phyloP scores from a whole-genome alignment of 108 stramenopile species.

The Cylindrotheca closterium region DNA sequence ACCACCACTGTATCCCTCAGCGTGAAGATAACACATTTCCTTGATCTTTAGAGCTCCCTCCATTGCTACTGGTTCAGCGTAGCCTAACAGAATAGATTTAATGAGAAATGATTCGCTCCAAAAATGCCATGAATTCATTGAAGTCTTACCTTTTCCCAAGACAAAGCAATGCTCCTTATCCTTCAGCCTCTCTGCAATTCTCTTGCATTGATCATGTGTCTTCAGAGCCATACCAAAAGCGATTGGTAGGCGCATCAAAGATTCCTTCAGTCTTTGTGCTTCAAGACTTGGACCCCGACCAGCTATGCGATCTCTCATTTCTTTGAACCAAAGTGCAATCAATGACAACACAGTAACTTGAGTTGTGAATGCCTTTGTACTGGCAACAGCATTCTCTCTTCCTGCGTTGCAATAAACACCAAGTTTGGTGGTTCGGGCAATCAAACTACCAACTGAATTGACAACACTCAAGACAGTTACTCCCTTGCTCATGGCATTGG shows the following conservation, averaged over 20 bases:
- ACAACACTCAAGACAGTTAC: constrained; percentile 91
- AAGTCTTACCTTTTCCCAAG: constrained; percentile 85
- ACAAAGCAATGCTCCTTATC: constrained; percentile 96
- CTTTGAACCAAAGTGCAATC: constrained; percentile 95
- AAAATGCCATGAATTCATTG: not conserved
- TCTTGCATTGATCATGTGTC: constrained; percentile 79
- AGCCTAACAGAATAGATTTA: constrained; percentile 37
- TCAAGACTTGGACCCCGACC: constrained; percentile 60
- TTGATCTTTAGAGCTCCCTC: constrained; percentile 99
- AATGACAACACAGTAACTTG: constrained; percentile 98
- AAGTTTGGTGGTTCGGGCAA: constrained; percentile 94
- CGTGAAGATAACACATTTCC: constrained; percentile 99
- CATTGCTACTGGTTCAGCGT: constrained; percentile 92
- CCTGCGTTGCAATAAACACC: constrained; percentile 99
- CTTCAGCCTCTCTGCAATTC: constrained; percentile 75
- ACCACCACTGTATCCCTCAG: constrained; percentile 98
- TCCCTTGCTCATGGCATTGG: constrained; percentile 79
- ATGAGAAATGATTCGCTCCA: not conserved
- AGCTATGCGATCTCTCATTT: constrained; percentile 68
- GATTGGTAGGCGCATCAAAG: constrained; percentile 96
- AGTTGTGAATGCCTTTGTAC: constrained; percentile 99
- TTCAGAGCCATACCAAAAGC: constrained; percentile 97
- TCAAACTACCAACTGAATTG: constrained; percentile 96
- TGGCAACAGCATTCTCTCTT: constrained; percentile 99
- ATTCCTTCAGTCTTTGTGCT: constrained; percentile 68